Base-by-base conservation (phyloP, 1,284 basidiomycete genomes). In the Ustilago crameri region DNA sequence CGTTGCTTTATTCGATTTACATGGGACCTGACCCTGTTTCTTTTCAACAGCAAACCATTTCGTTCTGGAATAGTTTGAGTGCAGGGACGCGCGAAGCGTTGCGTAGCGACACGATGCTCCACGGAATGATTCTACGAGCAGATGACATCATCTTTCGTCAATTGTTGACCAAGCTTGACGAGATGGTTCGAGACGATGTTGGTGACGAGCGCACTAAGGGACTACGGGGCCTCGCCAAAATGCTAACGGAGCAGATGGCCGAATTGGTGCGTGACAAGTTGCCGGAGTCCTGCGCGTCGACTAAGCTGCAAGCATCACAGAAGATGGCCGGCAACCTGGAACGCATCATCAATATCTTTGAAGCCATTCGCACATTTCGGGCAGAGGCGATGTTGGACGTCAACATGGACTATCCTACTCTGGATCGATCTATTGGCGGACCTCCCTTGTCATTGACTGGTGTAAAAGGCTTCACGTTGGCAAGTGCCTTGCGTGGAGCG, bases 101-200 rank as follows among this genome's bases (percentile, higher is more conserved):
- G 50, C 53, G 45, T 27, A 45, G 27, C 27, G 66, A 69, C n/a
- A 23, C 41, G 10, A 22, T 32, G 38, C 34, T 64, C 24, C 55
- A 52, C 5, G 43, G 18, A 15, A 53, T 64, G 52, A 43, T 69
- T 15, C 35, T 63, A 23, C 37, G 41, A 23, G 65, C 54, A 12
- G 65, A 68, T 8, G 55, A 15, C 15, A 57, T 68, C 50, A 62
- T 68, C 46, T 62, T 57, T 45, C 53, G 40, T 35, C 60, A 63
- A 51, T 37, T 63, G 18, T 47, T 63, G 40, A 32, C 23, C 12
- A 50, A 60, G 34, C 56, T 63, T 12, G 60, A 69, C 27, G 66
- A 35, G 3, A 54, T 57, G 55, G 53, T 62, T 14, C 59, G 65
- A 20, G 65, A 68, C 30, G 59, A 68, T 42, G 51, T 68, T 2